Evolutionary conservation across 2,329 filamentous ascomycete species (phyloP).

Genomic region (Fusarium bactridioides): DNA sequence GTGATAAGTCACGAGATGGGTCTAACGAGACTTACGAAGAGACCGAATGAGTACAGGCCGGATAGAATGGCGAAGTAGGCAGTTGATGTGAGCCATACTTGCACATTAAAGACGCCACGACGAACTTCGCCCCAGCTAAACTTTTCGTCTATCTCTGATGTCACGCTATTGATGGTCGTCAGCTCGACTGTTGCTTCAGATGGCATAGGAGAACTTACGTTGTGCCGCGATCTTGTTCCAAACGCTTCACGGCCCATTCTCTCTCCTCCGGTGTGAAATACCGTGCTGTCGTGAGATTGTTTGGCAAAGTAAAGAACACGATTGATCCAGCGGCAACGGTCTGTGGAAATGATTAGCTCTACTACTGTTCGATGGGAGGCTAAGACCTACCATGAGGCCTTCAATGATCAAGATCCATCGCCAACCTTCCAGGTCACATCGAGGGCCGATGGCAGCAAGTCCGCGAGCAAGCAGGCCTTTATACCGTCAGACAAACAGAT

Average conservation of each 20-base stretch:
- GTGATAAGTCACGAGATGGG: too few relatives aligned
- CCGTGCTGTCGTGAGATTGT: background rate
- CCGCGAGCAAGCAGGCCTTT: background rate
- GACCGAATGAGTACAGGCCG: background rate
- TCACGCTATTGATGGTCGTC: background rate
- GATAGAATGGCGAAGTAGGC: background rate
- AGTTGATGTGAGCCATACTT: constrained; percentile 3
- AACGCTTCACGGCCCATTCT: background rate
- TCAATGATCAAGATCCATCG: constrained; percentile 2
- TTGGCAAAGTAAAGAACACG: background rate
- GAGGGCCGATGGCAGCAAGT: background rate
- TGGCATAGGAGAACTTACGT: background rate
- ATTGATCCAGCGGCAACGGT: background rate
- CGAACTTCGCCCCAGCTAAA: background rate
- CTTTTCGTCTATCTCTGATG: background rate
- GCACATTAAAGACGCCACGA: background rate
- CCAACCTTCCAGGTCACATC: background rate
- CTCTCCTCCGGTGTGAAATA: background rate
- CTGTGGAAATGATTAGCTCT: background rate
- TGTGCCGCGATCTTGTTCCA: background rate
- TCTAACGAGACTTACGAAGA: background rate
- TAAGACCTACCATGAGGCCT: background rate
- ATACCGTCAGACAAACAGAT: background rate
- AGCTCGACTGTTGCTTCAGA: background rate
- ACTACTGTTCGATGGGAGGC: too few relatives aligned